phyloP scores from a whole-genome alignment of 1,139 yeast species.

The Suhomyces taliae region DNA sequence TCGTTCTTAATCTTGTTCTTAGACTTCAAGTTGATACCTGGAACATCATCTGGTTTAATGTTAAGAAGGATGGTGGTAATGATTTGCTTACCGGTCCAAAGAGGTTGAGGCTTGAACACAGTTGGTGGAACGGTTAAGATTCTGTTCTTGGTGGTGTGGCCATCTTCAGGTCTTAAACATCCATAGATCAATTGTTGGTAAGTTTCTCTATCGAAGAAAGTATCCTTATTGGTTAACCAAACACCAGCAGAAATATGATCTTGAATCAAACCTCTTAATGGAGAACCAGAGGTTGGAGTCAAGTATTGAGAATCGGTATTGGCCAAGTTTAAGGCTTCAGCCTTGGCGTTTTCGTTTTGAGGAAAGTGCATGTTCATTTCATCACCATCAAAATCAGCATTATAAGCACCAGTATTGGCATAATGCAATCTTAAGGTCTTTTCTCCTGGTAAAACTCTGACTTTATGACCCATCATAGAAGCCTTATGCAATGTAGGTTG shows the following conservation, averaged over 20 bases:
- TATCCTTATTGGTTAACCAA: slow-evolving; percentile 91
- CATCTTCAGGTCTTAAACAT: slow-evolving; percentile 95
- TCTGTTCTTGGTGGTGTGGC: slow-evolving; percentile 77
- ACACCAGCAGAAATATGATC: slow-evolving; percentile 99
- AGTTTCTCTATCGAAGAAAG: slow-evolving; percentile 85
- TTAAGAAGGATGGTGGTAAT: slow-evolving; percentile 87
- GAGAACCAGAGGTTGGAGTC: slow-evolving; percentile 98
- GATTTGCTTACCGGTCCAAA: slow-evolving; percentile 99
- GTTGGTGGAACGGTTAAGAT: slow-evolving; percentile 89
- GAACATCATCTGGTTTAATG: slow-evolving; percentile 81
- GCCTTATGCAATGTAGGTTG: slow-evolving; percentile 99
- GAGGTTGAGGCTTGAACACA: slow-evolving; percentile 75
- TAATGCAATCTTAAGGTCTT: slow-evolving; percentile 95
- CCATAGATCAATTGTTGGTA: slow-evolving; percentile 95
- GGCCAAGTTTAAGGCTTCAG: slow-evolving; percentile 93
- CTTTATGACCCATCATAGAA: slow-evolving; percentile 99
- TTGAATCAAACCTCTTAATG: slow-evolving; percentile 97
- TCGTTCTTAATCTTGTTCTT: slow-evolving; percentile 90
- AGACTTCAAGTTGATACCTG: slow-evolving; percentile 83
- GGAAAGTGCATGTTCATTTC: slow-evolving; percentile 99
- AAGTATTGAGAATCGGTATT: slow-evolving; percentile 96
- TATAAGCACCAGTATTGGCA: slow-evolving; percentile 98
- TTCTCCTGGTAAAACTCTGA: slow-evolving; percentile 94
- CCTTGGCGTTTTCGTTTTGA: slow-evolving; percentile 95
- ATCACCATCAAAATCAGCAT: slow-evolving; percentile 99